Percentiles rank a stretch among this genome's conserved stretches.
These are phyloP conservation scores for Porcisia hertigi DNA, from an alignment of 208 protist species.

Conservation along the genomic window DNA sequence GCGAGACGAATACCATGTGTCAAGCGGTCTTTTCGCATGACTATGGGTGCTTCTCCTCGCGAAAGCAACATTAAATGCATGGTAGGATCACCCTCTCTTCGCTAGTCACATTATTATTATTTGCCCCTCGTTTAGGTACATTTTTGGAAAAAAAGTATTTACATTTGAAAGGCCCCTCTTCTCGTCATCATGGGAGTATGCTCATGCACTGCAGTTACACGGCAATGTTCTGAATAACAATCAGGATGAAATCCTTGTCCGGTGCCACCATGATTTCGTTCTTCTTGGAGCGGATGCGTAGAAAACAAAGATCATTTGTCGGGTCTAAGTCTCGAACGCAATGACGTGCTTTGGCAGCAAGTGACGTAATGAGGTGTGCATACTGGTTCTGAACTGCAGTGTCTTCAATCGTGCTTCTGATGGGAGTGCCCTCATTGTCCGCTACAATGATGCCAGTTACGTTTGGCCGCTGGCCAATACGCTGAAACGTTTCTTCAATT, in stretches of 20 bases:
- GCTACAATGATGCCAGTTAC: slow-evolving; percentile 95
- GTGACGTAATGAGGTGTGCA: slow-evolving; percentile 92
- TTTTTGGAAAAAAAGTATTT: slow-evolving; percentile 6
- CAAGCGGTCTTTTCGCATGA: not conserved
- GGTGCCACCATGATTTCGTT: slow-evolving; percentile 97
- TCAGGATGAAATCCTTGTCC: slow-evolving; percentile 91
- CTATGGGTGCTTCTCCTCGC: not conserved
- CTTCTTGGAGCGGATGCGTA: slow-evolving; percentile 95
- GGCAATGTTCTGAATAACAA: slow-evolving; percentile 90
- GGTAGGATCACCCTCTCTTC: not conserved
- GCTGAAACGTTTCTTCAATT: slow-evolving; percentile 95
- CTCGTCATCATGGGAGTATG: not conserved
- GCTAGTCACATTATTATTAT: slow-evolving; percentile 3
- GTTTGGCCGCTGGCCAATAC: slow-evolving; percentile 94
- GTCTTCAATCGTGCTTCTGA: slow-evolving; percentile 91
- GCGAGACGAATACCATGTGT: not conserved
- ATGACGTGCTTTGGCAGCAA: slow-evolving; percentile 92
- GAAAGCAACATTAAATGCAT: slow-evolving; percentile 6
- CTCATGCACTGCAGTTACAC: slow-evolving; percentile 19
- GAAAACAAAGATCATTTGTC: slow-evolving; percentile 95
- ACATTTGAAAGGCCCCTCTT: not conserved
- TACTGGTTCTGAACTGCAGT: slow-evolving; percentile 92
- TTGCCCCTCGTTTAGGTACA: not conserved
- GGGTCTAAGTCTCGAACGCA: slow-evolving; percentile 95
- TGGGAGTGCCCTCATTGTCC: slow-evolving; percentile 92